Percentiles rank a stretch among this genome's conserved stretches.
These are phyloP conservation scores for Corylus americana DNA, from an alignment of 306 rosid genomes.

Conservation along the genomic window DNA sequence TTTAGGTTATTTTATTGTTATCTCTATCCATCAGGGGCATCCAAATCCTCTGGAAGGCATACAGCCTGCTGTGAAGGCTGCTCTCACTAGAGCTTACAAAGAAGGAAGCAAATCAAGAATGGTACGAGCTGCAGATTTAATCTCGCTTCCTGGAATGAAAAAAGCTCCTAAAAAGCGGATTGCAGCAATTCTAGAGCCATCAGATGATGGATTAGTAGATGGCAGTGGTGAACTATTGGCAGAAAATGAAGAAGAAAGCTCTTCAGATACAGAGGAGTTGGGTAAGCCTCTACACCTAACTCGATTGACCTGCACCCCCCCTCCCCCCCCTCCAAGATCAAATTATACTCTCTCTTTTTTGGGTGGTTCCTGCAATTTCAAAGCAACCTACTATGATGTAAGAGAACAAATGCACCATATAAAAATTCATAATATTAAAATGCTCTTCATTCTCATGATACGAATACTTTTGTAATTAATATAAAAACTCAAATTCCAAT, in stretches of 20 bases:
- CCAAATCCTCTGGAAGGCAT: slow-evolving; percentile 81
- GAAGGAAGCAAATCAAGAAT: slow-evolving; percentile 67
- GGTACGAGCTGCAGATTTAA: slow-evolving; percentile 74
- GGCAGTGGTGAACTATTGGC: slow-evolving; percentile 49
- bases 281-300: slow-evolving; percentile 40
- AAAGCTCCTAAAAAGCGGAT: slow-evolving; percentile 82
- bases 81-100: slow-evolving; percentile 89
- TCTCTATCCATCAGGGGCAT: slow-evolving; percentile 58
- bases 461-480: neutral
- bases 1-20: slow-evolving; percentile 4
- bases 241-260: slow-evolving; percentile 72
- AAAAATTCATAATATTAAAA: neutral
- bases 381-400: neutral
- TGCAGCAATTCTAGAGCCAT: slow-evolving; percentile 85
- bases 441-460: neutral
- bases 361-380: neutral
- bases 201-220: slow-evolving; percentile 56
- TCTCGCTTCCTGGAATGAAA: slow-evolving; percentile 69
- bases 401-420: neutral
- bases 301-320: neutral
- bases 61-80: slow-evolving; percentile 70
- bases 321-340: too few relatives aligned
- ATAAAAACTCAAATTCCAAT: neutral
- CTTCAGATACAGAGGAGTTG: slow-evolving; percentile 60
- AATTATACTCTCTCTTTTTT: neutral